Conservation (phyloP, 306 rosid genomes). For the Begonia peltatifolia region DNA sequence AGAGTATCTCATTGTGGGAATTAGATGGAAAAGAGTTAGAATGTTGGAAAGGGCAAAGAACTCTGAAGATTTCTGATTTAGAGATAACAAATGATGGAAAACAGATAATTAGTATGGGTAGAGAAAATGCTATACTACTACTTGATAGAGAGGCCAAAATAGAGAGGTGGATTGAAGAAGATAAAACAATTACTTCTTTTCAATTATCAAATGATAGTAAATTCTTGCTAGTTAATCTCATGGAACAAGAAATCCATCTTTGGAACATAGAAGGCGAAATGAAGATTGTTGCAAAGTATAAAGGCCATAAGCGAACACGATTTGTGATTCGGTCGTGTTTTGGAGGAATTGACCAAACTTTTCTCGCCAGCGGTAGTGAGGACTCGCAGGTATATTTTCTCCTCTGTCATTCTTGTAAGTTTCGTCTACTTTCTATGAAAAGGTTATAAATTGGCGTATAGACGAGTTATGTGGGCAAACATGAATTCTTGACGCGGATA, state of each 20-base stretch:
- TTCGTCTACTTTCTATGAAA: neutral
- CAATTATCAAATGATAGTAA: slow-evolving; percentile 66
- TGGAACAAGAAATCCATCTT: slow-evolving; percentile 91
- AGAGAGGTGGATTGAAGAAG: slow-evolving; percentile 71
- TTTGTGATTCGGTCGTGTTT: slow-evolving; percentile 87
- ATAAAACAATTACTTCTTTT: slow-evolving; percentile 69
- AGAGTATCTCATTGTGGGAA: slow-evolving; percentile 95
- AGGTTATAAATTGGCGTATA: neutral
- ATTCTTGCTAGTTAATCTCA: slow-evolving; percentile 66
- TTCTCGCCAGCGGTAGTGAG: slow-evolving; percentile 97
- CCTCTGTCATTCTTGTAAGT: slow-evolving; percentile 9
- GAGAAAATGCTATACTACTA: slow-evolving; percentile 40
- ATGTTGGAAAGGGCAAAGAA: slow-evolving; percentile 81
- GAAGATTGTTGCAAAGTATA: slow-evolving; percentile 60
- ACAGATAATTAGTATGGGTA: slow-evolving; percentile 66
- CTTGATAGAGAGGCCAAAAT: slow-evolving; percentile 64
- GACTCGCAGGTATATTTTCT: slow-evolving; percentile 77
- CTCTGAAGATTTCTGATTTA: slow-evolving; percentile 77
- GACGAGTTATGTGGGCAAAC: neutral
- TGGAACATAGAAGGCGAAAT: slow-evolving; percentile 65
- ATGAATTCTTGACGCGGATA: too few relatives aligned
- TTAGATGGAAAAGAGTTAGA: slow-evolving; percentile 89
- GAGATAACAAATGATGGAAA: slow-evolving; percentile 69
- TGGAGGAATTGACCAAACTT: slow-evolving; percentile 82
- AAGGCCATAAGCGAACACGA: slow-evolving; percentile 69